Percentiles rank a stretch among this genome's conserved stretches.
Conservation (phyloP, 2,329 filamentous ascomycete species). For the Sclerotinia nivalis region DNA sequence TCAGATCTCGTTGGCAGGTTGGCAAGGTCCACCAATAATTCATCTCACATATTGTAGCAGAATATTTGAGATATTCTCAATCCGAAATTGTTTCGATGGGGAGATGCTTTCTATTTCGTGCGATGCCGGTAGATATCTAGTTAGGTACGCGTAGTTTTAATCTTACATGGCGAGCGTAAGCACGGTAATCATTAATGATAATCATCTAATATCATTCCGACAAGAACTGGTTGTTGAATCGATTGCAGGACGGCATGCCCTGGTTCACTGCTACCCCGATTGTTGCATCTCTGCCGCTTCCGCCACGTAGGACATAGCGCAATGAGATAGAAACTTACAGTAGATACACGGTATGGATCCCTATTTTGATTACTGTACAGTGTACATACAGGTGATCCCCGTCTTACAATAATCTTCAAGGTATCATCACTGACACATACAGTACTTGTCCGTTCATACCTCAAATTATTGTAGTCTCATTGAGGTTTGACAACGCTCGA, state of each 20-base stretch:
- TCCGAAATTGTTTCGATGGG: neutral
- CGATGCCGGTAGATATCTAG: slow-evolving; percentile 11
- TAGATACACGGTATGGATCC: neutral
- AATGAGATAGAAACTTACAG: slow-evolving; percentile 7
- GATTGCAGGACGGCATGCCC: neutral
- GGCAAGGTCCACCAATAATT: neutral
- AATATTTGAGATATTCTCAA: slow-evolving; percentile 5
- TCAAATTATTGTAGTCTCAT: neutral
- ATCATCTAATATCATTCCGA: slow-evolving; percentile 12
- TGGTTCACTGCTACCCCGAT: slow-evolving; percentile 4
- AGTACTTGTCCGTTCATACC: neutral
- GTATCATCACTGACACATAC: neutral
- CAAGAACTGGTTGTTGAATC: slow-evolving; percentile 7
- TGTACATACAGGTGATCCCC: neutral
- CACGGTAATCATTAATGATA: slow-evolving; percentile 7
- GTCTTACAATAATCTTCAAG: neutral
- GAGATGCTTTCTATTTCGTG: neutral
- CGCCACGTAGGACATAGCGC: neutral
- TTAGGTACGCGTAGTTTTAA: neutral
- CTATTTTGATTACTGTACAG: neutral
- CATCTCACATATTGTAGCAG: neutral
- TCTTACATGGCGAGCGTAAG: slow-evolving; percentile 12
- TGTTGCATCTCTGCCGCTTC: slow-evolving; percentile 14
- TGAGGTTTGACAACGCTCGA: slow-evolving; percentile 12
- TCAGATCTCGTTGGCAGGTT: slow-evolving; percentile 20